Evolutionary conservation across 257 asterid genomes (phyloP).

Genomic region (Solanum tacnaense): DNA sequence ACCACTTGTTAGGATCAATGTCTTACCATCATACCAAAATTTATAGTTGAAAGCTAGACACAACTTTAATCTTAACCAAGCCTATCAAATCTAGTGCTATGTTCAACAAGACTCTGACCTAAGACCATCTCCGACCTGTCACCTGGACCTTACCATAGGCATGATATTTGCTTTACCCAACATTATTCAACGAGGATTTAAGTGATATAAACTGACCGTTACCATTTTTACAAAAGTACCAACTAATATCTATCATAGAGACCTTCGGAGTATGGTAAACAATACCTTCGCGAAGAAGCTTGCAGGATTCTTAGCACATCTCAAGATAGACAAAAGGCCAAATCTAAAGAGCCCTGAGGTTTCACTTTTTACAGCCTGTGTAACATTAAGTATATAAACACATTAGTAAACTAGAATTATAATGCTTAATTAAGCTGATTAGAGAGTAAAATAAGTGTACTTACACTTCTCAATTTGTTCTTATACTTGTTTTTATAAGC

Average conservation of each 20-base stretch:
- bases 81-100: neutral
- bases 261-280: neutral
- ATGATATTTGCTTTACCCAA: neutral
- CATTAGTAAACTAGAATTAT: neutral
- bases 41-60: neutral
- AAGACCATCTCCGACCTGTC: neutral
- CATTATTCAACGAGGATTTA: neutral
- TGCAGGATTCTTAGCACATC: slow-evolving; percentile 71
- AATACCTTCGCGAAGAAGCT: slow-evolving; percentile 80
- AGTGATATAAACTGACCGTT: neutral
- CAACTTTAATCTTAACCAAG: neutral
- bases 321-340: slow-evolving; percentile 60
- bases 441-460: neutral
- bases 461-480: slow-evolving; percentile 60
- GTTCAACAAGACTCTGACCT: neutral
- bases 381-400: slow-evolving; percentile 2
- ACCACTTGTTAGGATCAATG: neutral
- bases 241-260: neutral
- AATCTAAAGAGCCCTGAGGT: slow-evolving; percentile 71
- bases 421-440: neutral
- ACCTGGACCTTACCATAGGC: neutral
- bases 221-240: neutral
- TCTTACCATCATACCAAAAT: neutral
- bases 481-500: slow-evolving; percentile 60
- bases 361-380: slow-evolving; percentile 91